A percentile compares a stretch with the other conserved stretches of the same genome.
phyloP scores from a whole-genome alignment of 257 asterid species.

The Nicotiana obtusifolia region DNA sequence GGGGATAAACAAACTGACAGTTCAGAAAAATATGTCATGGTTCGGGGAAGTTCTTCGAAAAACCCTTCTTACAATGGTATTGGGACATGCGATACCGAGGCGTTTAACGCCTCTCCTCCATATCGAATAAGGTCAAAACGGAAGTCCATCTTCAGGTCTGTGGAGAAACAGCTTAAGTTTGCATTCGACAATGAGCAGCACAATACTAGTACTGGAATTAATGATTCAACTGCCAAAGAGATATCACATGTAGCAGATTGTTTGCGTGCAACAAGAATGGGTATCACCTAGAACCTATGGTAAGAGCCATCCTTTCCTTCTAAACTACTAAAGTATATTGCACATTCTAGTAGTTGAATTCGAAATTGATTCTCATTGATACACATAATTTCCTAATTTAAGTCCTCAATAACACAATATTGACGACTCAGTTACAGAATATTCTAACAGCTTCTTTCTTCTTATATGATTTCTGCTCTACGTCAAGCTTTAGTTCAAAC shows the following conservation, averaged over 20 bases:
- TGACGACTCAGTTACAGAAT: neutral
- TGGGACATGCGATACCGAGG: slow-evolving; percentile 31
- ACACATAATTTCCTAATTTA: neutral
- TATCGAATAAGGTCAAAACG: slow-evolving; percentile 68
- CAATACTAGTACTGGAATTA: slow-evolving; percentile 26
- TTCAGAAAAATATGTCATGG: slow-evolving; percentile 30
- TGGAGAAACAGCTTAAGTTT: slow-evolving; percentile 92
- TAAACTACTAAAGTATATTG: neutral
- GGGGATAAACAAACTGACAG: slow-evolving; percentile 25
- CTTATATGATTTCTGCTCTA: neutral
- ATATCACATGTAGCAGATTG: slow-evolving; percentile 41
- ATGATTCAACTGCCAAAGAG: slow-evolving; percentile 35
- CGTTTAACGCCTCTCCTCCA: slow-evolving; percentile 82
- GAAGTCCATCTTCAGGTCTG: slow-evolving; percentile 54
- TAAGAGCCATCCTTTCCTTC: slow-evolving; percentile 10
- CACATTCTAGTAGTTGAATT: neutral
- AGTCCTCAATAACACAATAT: neutral
- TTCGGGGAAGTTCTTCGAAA: slow-evolving; percentile 19
- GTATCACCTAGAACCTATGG: slow-evolving; percentile 7
- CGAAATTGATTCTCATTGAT: neutral
- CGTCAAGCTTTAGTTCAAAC: neutral
- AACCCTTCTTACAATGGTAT: slow-evolving; percentile 28
- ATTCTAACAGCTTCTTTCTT: neutral
- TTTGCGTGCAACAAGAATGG: slow-evolving; percentile 51
- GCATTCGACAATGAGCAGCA: slow-evolving; percentile 30